A percentile compares a stretch with the other conserved stretches of the same genome.
Evolutionary conservation across 345 rosid species (phyloP).

Genomic region (Anastatica hierochuntica): DNA sequence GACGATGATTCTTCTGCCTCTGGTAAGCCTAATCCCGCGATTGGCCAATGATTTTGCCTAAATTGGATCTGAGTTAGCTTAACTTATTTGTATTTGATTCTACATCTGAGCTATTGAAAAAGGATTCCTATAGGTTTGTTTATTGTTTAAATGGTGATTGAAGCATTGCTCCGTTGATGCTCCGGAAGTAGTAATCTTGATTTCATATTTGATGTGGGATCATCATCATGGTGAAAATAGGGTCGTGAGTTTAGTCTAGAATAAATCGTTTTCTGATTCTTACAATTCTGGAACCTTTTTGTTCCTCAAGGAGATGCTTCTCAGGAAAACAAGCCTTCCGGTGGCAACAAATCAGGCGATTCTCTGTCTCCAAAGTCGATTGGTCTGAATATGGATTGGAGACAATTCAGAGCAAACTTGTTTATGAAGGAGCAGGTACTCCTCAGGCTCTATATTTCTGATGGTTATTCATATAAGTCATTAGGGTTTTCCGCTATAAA

Average conservation of each 20-base stretch:
- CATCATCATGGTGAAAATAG: neutral
- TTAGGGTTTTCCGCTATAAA: neutral
- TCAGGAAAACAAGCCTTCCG: slow-evolving; percentile 43
- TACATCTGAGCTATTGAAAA: no score
- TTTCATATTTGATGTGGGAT: neutral
- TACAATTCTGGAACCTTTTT: slow-evolving; percentile 17
- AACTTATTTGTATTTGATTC: no score
- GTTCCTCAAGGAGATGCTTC: slow-evolving; percentile 47
- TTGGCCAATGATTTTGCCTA: neutral
- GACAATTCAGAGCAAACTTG: slow-evolving; percentile 83
- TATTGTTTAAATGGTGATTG: neutral
- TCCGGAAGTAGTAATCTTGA: neutral
- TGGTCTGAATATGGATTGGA: slow-evolving; percentile 51
- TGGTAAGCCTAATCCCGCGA: slow-evolving; percentile 21
- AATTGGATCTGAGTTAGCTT: no score
- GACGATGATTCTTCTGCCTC: slow-evolving; percentile 32
- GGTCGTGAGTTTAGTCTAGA: neutral
- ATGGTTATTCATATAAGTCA: neutral
- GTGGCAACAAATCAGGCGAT: slow-evolving; percentile 46
- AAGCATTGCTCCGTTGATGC: no score
- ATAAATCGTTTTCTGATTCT: neutral
- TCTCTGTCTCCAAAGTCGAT: slow-evolving; percentile 45
- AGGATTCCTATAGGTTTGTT: neutral
- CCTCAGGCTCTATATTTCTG: neutral
- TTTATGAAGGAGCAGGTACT: slow-evolving; percentile 68